Conservation (phyloP, 371 early-diverging fungal species). For the Syncephalastrum monosporum region DNA sequence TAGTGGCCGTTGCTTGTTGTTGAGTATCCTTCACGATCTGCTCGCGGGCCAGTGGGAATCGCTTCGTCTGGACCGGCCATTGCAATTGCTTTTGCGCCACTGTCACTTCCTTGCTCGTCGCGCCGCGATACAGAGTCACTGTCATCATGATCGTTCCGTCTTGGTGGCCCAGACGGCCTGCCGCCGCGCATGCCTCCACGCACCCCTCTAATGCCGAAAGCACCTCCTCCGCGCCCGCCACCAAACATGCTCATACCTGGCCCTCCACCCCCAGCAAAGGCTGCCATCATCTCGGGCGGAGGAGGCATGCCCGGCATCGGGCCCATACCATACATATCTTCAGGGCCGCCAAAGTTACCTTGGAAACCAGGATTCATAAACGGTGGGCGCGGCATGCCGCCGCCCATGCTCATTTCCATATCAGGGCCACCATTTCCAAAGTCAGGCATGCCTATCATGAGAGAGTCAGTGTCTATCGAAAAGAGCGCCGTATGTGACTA, state of each 20-base stretch:
- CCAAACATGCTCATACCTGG: constrained; percentile 19
- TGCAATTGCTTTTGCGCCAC: constrained; percentile 16
- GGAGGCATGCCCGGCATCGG: constrained; percentile 34
- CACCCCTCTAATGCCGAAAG: constrained; percentile 10
- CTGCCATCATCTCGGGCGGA: constrained; percentile 37
- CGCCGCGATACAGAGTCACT: constrained; percentile 4
- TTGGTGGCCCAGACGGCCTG: constrained; percentile 1
- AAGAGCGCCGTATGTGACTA: no score
- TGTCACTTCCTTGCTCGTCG: constrained; percentile 4
- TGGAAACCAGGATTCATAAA: constrained; percentile 37
- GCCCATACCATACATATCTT: constrained; percentile 20
- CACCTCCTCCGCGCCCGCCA: constrained; percentile 26
- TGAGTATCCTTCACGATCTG: constrained; percentile 18
- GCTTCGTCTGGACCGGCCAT: constrained; percentile 26
- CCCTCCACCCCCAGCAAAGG: constrained; percentile 13
- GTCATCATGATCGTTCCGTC: constrained; percentile 6
- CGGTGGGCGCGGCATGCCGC: constrained; percentile 31
- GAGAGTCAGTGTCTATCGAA: not conserved
- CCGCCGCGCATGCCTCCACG: constrained; percentile 7
- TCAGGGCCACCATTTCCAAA: constrained; percentile 13
- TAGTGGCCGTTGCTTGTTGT: not conserved
- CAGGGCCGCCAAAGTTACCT: constrained; percentile 22
- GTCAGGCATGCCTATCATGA: constrained; percentile 10
- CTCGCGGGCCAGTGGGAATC: constrained; percentile 30
- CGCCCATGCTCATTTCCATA: constrained; percentile 17